Evolutionary conservation across 2,329 filamentous ascomycete species (phyloP).

Genomic region (Fusarium sp.): DNA sequence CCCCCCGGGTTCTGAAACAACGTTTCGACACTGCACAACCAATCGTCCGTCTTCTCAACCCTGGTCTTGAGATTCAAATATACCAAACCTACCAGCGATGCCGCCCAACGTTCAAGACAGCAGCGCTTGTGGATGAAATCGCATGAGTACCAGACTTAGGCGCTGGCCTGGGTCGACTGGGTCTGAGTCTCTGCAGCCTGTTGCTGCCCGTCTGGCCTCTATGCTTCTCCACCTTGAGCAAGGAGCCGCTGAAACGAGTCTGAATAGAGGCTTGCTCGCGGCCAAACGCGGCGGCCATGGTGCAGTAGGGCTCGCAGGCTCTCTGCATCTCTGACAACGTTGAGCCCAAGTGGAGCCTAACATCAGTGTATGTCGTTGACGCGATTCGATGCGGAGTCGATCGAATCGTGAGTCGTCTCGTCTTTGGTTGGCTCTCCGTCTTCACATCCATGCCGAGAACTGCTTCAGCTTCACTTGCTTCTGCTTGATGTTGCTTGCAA

Average conservation of each 20-base stretch:
- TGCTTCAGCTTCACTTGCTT: constrained; percentile 28
- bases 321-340: constrained; percentile 15
- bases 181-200: constrained; percentile 33
- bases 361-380: constrained; percentile 13
- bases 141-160: constrained; percentile 38
- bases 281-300: constrained; percentile 47
- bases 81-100: constrained; percentile 25
- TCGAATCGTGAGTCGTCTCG: constrained; percentile 30
- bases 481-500: constrained; percentile 21
- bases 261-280: constrained; percentile 30
- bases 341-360: constrained; percentile 32
- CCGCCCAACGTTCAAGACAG: constrained; percentile 27
- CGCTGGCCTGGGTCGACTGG: constrained; percentile 42
- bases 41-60: constrained; percentile 44
- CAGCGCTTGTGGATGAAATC: constrained; percentile 42
- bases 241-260: constrained; percentile 37
- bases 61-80: constrained; percentile 43
- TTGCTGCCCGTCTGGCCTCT: constrained; percentile 26
- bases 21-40: constrained; percentile 38
- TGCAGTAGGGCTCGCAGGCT: constrained; percentile 37
- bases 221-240: constrained; percentile 18
- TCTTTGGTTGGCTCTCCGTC: constrained; percentile 26
- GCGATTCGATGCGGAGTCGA: constrained; percentile 32
- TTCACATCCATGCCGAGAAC: constrained; percentile 19
- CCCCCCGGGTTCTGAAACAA: constrained; percentile 45